phyloP scores from a whole-genome alignment of 1,284 basidiomycete species.

The Sporisorium scitamineum region DNA sequence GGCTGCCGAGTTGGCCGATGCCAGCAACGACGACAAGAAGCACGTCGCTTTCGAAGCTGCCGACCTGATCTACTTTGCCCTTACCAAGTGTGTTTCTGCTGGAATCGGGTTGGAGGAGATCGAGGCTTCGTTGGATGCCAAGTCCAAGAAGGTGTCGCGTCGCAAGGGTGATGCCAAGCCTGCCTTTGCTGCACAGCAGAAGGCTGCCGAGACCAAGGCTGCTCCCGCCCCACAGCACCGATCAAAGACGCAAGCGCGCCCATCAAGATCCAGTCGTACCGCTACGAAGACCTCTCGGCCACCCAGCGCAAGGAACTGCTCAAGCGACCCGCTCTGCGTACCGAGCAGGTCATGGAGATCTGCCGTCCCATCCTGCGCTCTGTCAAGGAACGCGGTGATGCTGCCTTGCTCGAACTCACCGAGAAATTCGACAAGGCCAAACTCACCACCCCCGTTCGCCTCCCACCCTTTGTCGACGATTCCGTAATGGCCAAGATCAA shows the following conservation, averaged over 20 bases:
- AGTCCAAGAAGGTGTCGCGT: constrained; percentile 87
- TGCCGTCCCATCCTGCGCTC: constrained; percentile 94
- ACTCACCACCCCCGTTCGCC: constrained; percentile 73
- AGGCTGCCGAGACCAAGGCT: constrained; percentile 61
- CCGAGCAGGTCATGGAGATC: constrained; percentile 92
- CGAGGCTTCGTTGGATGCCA: constrained; percentile 84
- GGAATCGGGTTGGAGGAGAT: constrained; percentile 89
- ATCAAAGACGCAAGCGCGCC: constrained; percentile 71
- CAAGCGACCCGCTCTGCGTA: constrained; percentile 89
- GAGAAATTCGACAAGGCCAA: constrained; percentile 89
- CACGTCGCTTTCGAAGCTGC: constrained; percentile 93
- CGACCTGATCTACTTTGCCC: constrained; percentile 92
- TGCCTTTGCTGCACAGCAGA: constrained; percentile 75
- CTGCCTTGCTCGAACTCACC: constrained; percentile 87
- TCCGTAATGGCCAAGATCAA: constrained; percentile 65
- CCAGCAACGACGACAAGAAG: constrained; percentile 79
- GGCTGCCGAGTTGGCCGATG: constrained; percentile 92
- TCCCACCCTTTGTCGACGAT: constrained; percentile 72
- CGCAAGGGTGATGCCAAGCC: constrained; percentile 94
- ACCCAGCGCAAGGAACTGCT: constrained; percentile 80
- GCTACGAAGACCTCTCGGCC: constrained; percentile 70
- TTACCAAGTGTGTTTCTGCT: constrained; percentile 85
- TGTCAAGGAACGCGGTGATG: constrained; percentile 86
- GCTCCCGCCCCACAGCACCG: constrained; percentile 17
- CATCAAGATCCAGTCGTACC: constrained; percentile 68